phyloP scores from a whole-genome alignment of 306 rosid genomes.

The Ammopiptanthus mongolicus region DNA sequence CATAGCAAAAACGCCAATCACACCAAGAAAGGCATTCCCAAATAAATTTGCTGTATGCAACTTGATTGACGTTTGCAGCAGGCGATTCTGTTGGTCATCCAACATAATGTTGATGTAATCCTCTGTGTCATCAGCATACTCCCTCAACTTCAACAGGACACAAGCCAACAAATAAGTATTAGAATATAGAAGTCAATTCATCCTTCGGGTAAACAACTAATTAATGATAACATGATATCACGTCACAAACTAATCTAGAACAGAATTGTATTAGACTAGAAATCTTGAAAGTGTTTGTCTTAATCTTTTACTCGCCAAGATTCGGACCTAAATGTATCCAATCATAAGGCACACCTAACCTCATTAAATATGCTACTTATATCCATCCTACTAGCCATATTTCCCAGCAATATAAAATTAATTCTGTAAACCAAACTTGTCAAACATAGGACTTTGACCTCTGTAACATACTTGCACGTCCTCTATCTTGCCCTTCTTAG shows the following conservation, averaged over 20 bases:
- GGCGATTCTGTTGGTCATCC: conserved; percentile 86
- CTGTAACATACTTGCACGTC: background rate
- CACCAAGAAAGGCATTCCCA: conserved; percentile 49
- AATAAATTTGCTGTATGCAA: conserved; percentile 64
- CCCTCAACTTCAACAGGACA: conserved; percentile 51
- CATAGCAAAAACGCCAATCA: conserved; percentile 69
- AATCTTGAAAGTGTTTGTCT: background rate
- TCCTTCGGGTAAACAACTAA: background rate
- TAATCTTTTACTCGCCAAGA: background rate
- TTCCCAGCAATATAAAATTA: too few species aligned
- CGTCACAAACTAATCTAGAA: background rate
- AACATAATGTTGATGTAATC: conserved; percentile 87
- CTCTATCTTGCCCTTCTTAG: background rate
- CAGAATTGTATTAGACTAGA: background rate
- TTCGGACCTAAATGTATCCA: background rate
- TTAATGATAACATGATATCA: background rate
- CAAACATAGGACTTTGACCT: background rate
- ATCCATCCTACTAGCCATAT: background rate
- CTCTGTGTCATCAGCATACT: conserved; percentile 84
- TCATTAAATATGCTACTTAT: background rate
- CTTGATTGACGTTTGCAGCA: conserved; percentile 73
- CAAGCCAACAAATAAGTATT: background rate
- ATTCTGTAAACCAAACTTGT: background rate
- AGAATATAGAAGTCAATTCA: background rate
- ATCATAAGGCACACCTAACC: background rate